Base-by-base conservation (phyloP, 179 eudicot species). In the Nepenthes alata region DNA sequence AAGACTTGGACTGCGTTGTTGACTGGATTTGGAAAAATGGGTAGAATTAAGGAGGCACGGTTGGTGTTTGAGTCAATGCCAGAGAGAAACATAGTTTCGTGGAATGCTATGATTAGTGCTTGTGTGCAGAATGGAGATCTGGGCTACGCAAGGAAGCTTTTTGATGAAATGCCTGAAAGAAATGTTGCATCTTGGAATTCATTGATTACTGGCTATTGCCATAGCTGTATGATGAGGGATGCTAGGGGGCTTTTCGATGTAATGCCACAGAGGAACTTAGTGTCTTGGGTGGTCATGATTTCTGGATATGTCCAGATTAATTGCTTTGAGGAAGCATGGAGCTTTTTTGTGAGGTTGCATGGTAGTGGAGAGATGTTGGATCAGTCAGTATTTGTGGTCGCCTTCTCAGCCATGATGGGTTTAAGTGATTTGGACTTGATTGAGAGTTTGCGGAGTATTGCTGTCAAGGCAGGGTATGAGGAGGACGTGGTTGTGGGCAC, bases 61-160 rank as follows among this genome's bases (percentile, higher is more conserved):
- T 50, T 51, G n/a, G 50, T 77, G 65, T 80, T 80, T 58, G 80
- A 80, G 11, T 64, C 67, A 0, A 80, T 80, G 81, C 79, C 77
- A 1, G 80, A 77, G 62, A 70, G 67, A 47, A 80, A 77, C 64
- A 59, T 70, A 35, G 61, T 77, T 51, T 72, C 85, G n/a, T 80
- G 81, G 81, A 80, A 80, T 68, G 84, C 84, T 57, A 74, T 80
- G 81, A 53, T 80, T 35, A 77, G 72, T 72, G 82, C 67, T 37
- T 72, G 60, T 65, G 74, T 63, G 47, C 72, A 67, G 55, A 64
- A 70, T 70, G 71, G 74, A 11, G 71, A 69, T 8, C 63, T 80
- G 57, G 13, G 3, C 1, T 58, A 38, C 36, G 81, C 79, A 0
- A 65, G 72, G 64, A 35, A 61, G 34, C 25, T 80, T 68, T 80